Percentiles rank a stretch among this genome's conserved stretches.
Evolutionary conservation across 371 early-diverging fungal species (phyloP).

Genomic region (Rhizopus stolonifer): DNA sequence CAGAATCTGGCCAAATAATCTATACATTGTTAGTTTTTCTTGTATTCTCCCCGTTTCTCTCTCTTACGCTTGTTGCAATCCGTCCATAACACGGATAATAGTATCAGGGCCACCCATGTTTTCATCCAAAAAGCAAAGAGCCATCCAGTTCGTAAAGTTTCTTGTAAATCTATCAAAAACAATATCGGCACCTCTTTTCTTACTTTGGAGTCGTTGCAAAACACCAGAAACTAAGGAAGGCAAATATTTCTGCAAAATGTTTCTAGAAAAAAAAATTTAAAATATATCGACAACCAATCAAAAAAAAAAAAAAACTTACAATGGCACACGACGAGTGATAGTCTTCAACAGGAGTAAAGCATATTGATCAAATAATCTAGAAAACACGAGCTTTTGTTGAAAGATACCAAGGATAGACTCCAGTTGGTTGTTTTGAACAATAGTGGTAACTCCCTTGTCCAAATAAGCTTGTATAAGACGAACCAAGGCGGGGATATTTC

Average conservation of each 20-base stretch:
- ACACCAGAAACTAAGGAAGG: slow-evolving; percentile 77
- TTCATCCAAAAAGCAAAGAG: slow-evolving; percentile 65
- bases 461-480: slow-evolving; percentile 85
- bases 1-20: slow-evolving; percentile 73
- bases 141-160: slow-evolving; percentile 78
- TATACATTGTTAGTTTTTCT: slow-evolving; percentile 11
- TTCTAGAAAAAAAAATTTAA: slow-evolving; percentile 31
- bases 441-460: slow-evolving; percentile 65
- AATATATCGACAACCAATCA: too few species aligned
- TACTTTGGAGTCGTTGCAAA: slow-evolving; percentile 76
- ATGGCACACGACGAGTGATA: slow-evolving; percentile 69
- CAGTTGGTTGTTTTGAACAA: slow-evolving; percentile 65
- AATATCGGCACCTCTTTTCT: slow-evolving; percentile 49
- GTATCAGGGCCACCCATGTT: slow-evolving; percentile 62
- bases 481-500: slow-evolving; percentile 94
- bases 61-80: slow-evolving; percentile 70
- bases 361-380: slow-evolving; percentile 81
- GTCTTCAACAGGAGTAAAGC: slow-evolving; percentile 80
- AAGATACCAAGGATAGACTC: slow-evolving; percentile 90
- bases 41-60: background rate
- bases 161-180: slow-evolving; percentile 63
- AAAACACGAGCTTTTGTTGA: slow-evolving; percentile 85
- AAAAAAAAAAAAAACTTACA: slow-evolving; percentile 43
- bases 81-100: slow-evolving; percentile 72
- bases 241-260: slow-evolving; percentile 63